Conservation (phyloP, 1,284 basidiomycete genomes). For the Microstroma glucosiphilum region DNA sequence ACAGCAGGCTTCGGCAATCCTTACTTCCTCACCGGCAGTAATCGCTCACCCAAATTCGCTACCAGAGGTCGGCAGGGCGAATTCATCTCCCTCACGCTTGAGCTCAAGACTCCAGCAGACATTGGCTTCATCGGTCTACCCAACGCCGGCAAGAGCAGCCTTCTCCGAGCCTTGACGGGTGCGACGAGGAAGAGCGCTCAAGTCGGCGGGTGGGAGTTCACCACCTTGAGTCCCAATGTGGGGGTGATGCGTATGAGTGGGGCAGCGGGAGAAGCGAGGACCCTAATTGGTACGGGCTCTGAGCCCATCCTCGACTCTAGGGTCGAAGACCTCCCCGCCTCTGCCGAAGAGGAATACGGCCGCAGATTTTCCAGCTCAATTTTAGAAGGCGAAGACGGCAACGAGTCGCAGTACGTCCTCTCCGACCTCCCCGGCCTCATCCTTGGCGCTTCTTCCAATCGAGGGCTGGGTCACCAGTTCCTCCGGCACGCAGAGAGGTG, state of each 20-base stretch:
- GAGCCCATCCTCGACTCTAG: constrained; percentile 12
- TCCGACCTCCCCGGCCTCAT: constrained; percentile 97
- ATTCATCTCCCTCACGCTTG: constrained; percentile 74
- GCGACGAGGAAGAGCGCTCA: constrained; percentile 60
- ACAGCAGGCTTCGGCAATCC: constrained; percentile 83
- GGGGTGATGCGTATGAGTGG: constrained; percentile 77
- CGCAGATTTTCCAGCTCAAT: background rate
- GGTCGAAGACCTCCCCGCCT: background rate
- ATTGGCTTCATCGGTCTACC: constrained; percentile 92
- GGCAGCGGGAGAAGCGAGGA: constrained; percentile 53
- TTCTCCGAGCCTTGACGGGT: constrained; percentile 81
- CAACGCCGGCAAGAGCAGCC: constrained; percentile 72
- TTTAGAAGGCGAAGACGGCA: background rate
- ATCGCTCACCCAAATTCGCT: constrained; percentile 52
- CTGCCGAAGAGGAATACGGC: background rate
- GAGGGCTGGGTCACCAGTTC: constrained; percentile 90
- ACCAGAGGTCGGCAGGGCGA: constrained; percentile 69
- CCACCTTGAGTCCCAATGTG: constrained; percentile 90
- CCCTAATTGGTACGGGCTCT: constrained; percentile 18
- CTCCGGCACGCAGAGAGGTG: constrained; percentile 88
- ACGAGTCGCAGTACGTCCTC: constrained; percentile 68
- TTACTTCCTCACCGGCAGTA: constrained; percentile 62
- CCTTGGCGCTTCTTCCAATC: constrained; percentile 72
- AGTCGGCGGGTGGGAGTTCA: constrained; percentile 87
- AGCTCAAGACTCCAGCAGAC: constrained; percentile 89